Conservation (phyloP, 768 basidiomycete genomes). For the Exidia glandulosa region DNA sequence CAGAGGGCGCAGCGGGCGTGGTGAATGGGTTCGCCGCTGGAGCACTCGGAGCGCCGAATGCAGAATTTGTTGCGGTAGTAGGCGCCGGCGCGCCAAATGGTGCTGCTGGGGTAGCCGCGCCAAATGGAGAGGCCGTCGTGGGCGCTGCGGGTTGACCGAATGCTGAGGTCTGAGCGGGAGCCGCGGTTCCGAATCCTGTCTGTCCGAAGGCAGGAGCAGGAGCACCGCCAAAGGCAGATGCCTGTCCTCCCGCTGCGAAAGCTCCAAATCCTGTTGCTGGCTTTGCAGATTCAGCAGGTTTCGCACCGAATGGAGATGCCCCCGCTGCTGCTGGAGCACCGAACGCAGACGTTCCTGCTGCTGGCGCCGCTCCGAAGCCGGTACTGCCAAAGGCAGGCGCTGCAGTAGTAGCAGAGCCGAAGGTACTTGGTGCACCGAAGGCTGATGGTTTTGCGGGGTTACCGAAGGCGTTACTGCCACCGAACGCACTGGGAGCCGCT, state of each 20-base stretch:
- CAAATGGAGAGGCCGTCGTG: constrained; percentile 1
- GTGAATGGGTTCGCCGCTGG: not conserved
- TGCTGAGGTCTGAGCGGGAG: constrained; percentile 15
- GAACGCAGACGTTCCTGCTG: not conserved
- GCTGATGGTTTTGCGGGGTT: not conserved
- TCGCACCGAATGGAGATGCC: not conserved
- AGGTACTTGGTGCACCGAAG: not conserved
- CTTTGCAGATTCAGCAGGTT: not conserved
- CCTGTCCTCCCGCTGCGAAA: constrained; percentile 16
- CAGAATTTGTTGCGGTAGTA: not conserved
- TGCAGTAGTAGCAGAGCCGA: not conserved
- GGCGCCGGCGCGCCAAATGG: not conserved
- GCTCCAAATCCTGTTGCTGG: not conserved
- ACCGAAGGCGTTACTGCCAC: not conserved
- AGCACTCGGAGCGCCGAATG: not conserved
- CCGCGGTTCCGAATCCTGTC: not conserved
- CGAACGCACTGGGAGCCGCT: not conserved
- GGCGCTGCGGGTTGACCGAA: constrained; percentile 19
- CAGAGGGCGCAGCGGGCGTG: not conserved
- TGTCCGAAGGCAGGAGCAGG: constrained; percentile 41
- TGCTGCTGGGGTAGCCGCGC: not conserved
- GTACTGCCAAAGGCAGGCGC: not conserved
- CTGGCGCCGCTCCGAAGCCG: not conserved
- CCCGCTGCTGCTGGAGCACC: not conserved
- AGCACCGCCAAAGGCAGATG: constrained; percentile 52